Percentiles rank a stretch among this genome's conserved stretches.
These are phyloP conservation scores for Beta corolliflora DNA, from an alignment of 179 eudicot genomes.

Conservation along the genomic window DNA sequence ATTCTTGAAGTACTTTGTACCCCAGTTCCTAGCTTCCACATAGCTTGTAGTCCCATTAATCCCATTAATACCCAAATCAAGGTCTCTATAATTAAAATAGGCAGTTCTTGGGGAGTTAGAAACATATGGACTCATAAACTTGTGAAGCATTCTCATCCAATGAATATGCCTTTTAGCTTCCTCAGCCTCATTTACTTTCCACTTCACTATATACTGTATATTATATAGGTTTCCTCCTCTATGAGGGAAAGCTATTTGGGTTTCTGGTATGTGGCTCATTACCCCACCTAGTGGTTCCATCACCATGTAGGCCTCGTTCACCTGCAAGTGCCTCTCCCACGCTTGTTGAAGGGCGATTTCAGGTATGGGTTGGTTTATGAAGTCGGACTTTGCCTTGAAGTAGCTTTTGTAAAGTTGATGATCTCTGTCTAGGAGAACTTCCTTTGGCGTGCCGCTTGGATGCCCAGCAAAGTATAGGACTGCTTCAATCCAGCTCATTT, in stretches of 20 bases:
- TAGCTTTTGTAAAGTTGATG: conserved; percentile 28
- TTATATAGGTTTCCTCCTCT: conserved; percentile 43
- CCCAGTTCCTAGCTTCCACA: conserved; percentile 44
- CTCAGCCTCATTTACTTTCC: conserved; percentile 34
- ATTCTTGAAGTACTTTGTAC: conserved; percentile 38
- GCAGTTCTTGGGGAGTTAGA: conserved; percentile 53
- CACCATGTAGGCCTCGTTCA: conserved; percentile 28
- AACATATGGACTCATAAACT: conserved; percentile 48
- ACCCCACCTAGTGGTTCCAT: conserved; percentile 54
- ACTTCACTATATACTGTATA: conserved; percentile 41
- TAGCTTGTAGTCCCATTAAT: conserved; percentile 22
- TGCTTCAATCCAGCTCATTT: conserved; percentile 41
- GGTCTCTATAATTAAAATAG: conserved; percentile 53
- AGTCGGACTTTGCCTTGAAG: conserved; percentile 38
- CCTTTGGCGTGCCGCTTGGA: conserved; percentile 20
- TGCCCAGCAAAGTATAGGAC: conserved; percentile 27
- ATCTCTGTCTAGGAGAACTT: conserved; percentile 31
- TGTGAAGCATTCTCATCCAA: conserved; percentile 43
- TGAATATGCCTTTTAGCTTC: conserved; percentile 29
- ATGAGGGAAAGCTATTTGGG: conserved; percentile 50
- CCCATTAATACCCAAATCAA: conserved; percentile 46
- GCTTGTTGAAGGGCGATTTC: conserved; percentile 23
- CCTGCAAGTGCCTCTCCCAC: conserved; percentile 32
- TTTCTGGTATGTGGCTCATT: conserved; percentile 48
- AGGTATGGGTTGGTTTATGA: conserved; percentile 31